A percentile compares a stretch with the other conserved stretches of the same genome.
These are phyloP conservation scores for Eremomyces bilateralis DNA, from an alignment of 495 filamentous ascomycete species.

Conservation along the genomic window DNA sequence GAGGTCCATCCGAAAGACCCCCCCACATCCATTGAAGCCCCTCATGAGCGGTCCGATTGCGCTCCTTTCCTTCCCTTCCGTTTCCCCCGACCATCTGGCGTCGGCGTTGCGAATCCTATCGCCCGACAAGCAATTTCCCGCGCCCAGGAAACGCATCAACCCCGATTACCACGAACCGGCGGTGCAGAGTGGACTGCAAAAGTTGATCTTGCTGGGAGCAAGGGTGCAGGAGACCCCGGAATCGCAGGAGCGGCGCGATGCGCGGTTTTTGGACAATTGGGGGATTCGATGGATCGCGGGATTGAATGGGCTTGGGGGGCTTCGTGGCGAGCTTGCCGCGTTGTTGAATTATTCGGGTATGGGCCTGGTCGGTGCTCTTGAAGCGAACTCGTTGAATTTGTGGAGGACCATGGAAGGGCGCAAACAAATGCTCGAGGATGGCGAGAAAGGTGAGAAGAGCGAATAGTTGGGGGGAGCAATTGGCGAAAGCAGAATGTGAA, in stretches of 20 bases:
- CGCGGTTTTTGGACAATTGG: slow-evolving; percentile 59
- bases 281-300: slow-evolving; percentile 65
- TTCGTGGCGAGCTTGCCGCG: slow-evolving; percentile 59
- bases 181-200: slow-evolving; percentile 62
- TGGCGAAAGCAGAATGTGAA: too few species aligned
- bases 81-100: slow-evolving; percentile 65
- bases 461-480: too few species aligned
- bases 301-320: slow-evolving; percentile 64
- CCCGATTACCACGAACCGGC: slow-evolving; percentile 58
- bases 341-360: slow-evolving; percentile 57
- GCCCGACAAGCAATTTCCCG: slow-evolving; percentile 51
- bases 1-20: slow-evolving; percentile 27
- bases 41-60: slow-evolving; percentile 64
- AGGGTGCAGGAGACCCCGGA: too few species aligned
- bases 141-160: slow-evolving; percentile 48
- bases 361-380: slow-evolving; percentile 47
- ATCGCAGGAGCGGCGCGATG: too few species aligned
- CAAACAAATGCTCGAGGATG: slow-evolving; percentile 55
- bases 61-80: slow-evolving; percentile 53
- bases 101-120: slow-evolving; percentile 52
- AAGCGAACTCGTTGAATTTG: slow-evolving; percentile 53
- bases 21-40: slow-evolving; percentile 40
- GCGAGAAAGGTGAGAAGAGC: slow-evolving; percentile 24
- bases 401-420: slow-evolving; percentile 72
- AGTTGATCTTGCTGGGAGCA: slow-evolving; percentile 68